phyloP scores from a whole-genome alignment of 1,284 basidiomycete genomes.

The Ustilago bromivora region DNA sequence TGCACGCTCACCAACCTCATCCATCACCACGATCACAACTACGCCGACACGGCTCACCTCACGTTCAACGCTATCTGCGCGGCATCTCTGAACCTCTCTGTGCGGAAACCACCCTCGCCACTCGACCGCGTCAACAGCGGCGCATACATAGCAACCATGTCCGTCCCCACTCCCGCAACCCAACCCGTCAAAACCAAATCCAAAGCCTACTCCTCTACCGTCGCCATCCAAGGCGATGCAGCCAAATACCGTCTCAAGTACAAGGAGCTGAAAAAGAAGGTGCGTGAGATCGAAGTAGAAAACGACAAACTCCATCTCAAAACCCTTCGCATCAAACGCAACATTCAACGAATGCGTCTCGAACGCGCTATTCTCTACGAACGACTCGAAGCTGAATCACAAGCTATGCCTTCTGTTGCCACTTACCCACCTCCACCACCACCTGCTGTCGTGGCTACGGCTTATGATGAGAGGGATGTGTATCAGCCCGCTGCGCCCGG shows the following conservation, averaged over 20 bases:
- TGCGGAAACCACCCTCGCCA: neutral
- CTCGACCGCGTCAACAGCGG: neutral
- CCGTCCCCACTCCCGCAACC: conserved; percentile 41
- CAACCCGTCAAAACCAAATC: conserved; percentile 63
- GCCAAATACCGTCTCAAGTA: conserved; percentile 89
- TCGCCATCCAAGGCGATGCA: conserved; percentile 75
- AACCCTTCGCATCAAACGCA: conserved; percentile 82
- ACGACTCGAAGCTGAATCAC: conserved; percentile 55
- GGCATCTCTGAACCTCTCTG: too few species aligned
- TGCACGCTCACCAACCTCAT: neutral
- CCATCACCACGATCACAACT: neutral
- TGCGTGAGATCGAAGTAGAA: conserved; percentile 88
- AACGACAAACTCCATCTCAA: conserved; percentile 88
- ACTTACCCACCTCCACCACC: conserved; percentile 24
- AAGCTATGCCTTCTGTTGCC: conserved; percentile 25
- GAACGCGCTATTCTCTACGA: conserved; percentile 77
- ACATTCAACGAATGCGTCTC: conserved; percentile 86
- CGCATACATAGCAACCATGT: conserved; percentile 19
- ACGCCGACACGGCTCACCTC: neutral
- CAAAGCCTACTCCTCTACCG: conserved; percentile 65
- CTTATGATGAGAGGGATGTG: conserved; percentile 23
- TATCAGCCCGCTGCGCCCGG: conserved; percentile 1
- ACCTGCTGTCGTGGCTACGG: neutral
- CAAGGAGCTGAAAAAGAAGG: conserved; percentile 87
- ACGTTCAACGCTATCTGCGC: neutral